Evolutionary conservation across 129 eudicot species (phyloP).

Genomic region (Chrysanthemum lavandulifolium): DNA sequence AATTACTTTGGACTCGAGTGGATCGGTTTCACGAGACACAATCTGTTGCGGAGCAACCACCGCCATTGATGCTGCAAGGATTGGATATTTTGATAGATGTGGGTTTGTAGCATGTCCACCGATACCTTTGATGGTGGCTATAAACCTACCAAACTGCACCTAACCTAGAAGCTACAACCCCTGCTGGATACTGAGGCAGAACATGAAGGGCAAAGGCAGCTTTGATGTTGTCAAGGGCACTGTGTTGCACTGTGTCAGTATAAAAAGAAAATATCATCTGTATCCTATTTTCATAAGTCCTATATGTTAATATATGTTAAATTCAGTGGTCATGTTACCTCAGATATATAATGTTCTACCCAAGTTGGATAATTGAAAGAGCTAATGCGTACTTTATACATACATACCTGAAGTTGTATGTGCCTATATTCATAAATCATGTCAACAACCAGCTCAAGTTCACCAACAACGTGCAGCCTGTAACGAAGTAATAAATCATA

Average conservation of each 20-base stretch:
- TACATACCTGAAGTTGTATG: too few relatives aligned
- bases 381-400: too few relatives aligned
- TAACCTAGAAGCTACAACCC: conserved; percentile 49
- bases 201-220: conserved; percentile 60
- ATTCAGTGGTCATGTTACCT: too few relatives aligned
- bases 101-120: conserved; percentile 69
- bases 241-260: conserved; percentile 14
- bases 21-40: conserved; percentile 67
- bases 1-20: conserved; percentile 62
- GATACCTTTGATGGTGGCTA: conserved; percentile 44
- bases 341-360: too few relatives aligned
- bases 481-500: too few relatives aligned
- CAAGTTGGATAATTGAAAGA: too few relatives aligned
- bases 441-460: too few relatives aligned
- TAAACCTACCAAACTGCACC: conserved; percentile 58
- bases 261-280: too few relatives aligned
- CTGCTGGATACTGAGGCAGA: conserved; percentile 41
- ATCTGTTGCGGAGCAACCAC: conserved; percentile 63
- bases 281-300: too few relatives aligned
- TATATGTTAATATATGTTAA: too few relatives aligned
- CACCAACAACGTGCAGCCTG: too few relatives aligned
- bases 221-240: conserved; percentile 44
- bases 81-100: conserved; percentile 50
- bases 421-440: too few relatives aligned
- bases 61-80: conserved; percentile 56